Evolutionary conservation across 306 rosid genomes (phyloP).

Genomic region (Purshia tridentata): DNA sequence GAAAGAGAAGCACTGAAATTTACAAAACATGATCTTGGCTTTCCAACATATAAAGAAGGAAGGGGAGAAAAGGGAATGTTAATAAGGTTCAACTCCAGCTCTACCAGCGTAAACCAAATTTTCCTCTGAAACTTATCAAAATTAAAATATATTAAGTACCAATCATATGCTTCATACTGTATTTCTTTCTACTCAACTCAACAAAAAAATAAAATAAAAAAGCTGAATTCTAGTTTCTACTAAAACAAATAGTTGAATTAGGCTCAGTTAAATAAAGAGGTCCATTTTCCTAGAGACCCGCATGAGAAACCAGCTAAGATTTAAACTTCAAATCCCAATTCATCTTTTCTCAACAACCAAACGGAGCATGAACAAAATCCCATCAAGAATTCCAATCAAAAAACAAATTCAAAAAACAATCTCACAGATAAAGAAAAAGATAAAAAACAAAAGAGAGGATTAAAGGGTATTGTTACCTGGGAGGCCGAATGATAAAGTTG

Average conservation of each 20-base stretch:
- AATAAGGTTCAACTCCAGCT: neutral
- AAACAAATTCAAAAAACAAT: neutral
- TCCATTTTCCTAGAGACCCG: slow-evolving; percentile 21
- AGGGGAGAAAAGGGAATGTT: too few species aligned
- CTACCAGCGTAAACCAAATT: neutral
- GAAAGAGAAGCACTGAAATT: neutral
- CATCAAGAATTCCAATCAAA: slow-evolving; percentile 18
- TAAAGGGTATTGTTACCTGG: slow-evolving; percentile 36
- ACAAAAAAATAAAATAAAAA: neutral
- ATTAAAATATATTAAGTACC: neutral
- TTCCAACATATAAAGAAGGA: neutral
- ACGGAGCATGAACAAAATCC: slow-evolving; percentile 19
- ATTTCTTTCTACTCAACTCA: neutral
- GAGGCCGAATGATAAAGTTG: slow-evolving; percentile 66
- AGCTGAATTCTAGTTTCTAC: slow-evolving; percentile 15
- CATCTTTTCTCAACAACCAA: slow-evolving; percentile 14
- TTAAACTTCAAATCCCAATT: slow-evolving; percentile 13
- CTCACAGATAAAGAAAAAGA: slow-evolving; percentile 7
- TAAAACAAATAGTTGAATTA: slow-evolving; percentile 17
- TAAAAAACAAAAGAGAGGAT: neutral
- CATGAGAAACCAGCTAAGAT: slow-evolving; percentile 2
- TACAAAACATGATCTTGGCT: slow-evolving; percentile 5
- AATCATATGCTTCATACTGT: neutral
- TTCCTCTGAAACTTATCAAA: neutral
- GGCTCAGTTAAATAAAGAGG: slow-evolving; percentile 5